Conservation (phyloP, 441 rosid species). For the Populus hybrid region DNA sequence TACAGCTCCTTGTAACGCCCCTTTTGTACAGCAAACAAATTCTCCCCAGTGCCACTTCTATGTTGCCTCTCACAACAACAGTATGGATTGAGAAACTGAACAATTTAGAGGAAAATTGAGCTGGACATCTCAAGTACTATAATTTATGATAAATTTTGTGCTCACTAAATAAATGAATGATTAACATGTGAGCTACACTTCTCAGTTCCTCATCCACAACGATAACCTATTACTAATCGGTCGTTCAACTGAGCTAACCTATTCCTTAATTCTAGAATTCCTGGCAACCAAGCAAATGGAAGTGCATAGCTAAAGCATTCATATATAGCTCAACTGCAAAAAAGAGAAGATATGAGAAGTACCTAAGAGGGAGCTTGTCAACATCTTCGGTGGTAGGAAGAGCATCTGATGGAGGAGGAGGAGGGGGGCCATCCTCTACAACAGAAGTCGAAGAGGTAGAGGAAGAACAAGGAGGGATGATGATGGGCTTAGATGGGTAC, state of each 20-base stretch:
- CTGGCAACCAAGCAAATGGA: neutral
- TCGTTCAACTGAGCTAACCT: neutral
- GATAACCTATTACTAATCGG: neutral
- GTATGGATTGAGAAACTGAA: neutral
- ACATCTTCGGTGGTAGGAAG: conserved; percentile 18
- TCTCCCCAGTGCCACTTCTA: neutral
- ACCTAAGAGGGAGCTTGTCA: conserved; percentile 44
- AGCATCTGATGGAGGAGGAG: conserved; percentile 26
- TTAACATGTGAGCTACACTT: neutral
- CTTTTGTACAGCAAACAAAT: neutral
- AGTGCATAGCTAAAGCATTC: neutral
- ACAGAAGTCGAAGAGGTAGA: conserved; percentile 40
- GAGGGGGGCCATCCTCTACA: conserved; percentile 32
- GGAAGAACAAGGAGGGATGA: conserved; percentile 23
- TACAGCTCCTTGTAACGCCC: neutral
- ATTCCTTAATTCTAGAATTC: neutral
- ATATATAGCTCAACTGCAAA: neutral
- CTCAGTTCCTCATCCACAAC: neutral
- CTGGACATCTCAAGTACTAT: neutral
- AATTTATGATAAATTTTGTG: neutral
- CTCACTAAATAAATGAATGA: neutral
- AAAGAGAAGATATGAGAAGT: neutral
- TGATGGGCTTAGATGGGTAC: conserved; percentile 28
- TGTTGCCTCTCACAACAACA: neutral
- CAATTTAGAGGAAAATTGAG: neutral